Base-by-base conservation (phyloP, 805 yeast species). In the Zygotorulaspora chibaensis region DNA sequence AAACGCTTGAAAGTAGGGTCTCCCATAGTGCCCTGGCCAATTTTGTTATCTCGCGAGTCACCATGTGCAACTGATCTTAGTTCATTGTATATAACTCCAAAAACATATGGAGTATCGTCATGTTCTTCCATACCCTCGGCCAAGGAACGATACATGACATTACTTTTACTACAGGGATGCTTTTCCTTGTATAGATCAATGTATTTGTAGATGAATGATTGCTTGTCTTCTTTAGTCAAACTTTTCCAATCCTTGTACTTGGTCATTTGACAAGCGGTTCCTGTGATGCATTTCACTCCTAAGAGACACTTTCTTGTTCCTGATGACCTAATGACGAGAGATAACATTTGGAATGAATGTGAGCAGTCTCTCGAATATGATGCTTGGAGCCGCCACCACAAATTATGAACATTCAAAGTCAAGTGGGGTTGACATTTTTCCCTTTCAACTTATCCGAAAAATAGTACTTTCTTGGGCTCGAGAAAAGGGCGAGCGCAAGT, bases 61-160 rank as follows among this genome's bases (percentile, higher is more conserved):
- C 54, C 55, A 18, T 34, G 39, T 5, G 58, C 47, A 13, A 57
- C 54, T 31, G 58, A 51, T 45, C 56, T 45, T 11, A 67, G 53
- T 38, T 67, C 71, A 40, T 63, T 66, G 55, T 67, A 67, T n/a
- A 67, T 40, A n/a, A 67, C 48, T 2, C 71, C 71, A 47, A 66
- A 67, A n/a, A 67, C 62, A 25, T 67, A 58, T 15, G 71, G 71
- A 17, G 68, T 61, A 40, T 67, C 71, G 41, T 56, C 64, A 38
- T 57, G 53, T 36, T 65, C 71, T 8, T 67, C 69, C 71, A 67
- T 67, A 1, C 67, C 71, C 10, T 54, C 51, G 0, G 68, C 61
- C 25, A 67, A 38, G n/a, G 64, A 64, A 25, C 58, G 59, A 47
- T 66, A 65, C 61, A 57, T 58, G 9, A 57, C 59, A 47, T 67